Conservation (phyloP, 176 grass and related monocot species). For the Bolboschoenus planiculmis region DNA sequence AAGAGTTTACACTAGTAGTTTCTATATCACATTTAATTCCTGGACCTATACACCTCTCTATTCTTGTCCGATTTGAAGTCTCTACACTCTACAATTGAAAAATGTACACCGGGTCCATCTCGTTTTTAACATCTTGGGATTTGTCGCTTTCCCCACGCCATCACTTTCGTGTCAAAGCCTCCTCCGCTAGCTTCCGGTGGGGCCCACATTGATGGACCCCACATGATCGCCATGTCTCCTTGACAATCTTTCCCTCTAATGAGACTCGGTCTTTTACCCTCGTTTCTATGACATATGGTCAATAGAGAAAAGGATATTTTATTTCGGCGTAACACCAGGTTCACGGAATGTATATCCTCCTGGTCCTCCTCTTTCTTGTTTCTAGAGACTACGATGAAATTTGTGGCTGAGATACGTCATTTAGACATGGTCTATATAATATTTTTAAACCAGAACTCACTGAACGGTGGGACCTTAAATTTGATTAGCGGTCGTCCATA, state of each 20-base stretch:
- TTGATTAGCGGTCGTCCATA: not conserved
- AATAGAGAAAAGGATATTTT: fast-evolving
- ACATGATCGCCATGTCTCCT: constrained; percentile 11
- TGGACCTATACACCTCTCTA: not conserved
- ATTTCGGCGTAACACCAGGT: not conserved
- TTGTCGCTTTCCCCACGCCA: constrained; percentile 16
- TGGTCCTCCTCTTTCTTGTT: not conserved
- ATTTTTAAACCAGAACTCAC: not conserved
- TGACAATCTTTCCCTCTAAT: not conserved
- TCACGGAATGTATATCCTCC: not conserved
- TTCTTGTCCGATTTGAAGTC: not conserved
- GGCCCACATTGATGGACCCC: not conserved
- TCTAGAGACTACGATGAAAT: not conserved
- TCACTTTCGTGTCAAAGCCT: not conserved
- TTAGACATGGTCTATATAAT: not conserved
- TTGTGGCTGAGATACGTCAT: not conserved
- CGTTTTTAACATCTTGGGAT: not conserved
- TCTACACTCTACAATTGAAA: not conserved
- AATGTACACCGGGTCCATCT: not conserved
- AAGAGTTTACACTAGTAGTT: not conserved
- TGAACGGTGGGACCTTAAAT: not conserved
- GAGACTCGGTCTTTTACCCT: not conserved
- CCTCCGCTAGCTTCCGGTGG: not conserved
- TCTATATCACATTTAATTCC: constrained; percentile 1
- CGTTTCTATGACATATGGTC: too few species aligned